Percentiles rank a stretch among this genome's conserved stretches.
phyloP scores from a whole-genome alignment of 2,329 filamentous ascomycete genomes.

The Calonectria naviculata region DNA sequence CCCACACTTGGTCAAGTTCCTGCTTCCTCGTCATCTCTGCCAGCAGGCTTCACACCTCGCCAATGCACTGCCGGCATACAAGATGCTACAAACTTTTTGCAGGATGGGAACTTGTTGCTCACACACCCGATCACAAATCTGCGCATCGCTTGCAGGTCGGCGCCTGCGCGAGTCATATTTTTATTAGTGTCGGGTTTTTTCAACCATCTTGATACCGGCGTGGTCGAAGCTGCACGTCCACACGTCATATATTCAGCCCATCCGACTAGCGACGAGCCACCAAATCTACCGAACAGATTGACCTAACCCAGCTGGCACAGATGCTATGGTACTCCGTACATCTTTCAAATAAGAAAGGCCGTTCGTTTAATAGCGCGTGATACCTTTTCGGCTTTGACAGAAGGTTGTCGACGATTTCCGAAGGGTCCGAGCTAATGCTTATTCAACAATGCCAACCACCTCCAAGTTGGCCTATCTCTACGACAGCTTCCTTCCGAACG shows the following conservation, averaged over 20 bases:
- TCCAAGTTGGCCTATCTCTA: constrained; percentile 21
- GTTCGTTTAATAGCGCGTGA: constrained; percentile 31
- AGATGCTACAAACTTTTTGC: constrained; percentile 19
- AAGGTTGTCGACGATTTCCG: constrained; percentile 30
- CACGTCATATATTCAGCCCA: constrained; percentile 26
- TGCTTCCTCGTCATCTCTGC: neutral
- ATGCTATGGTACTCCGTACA: constrained; percentile 4
- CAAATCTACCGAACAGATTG: constrained; percentile 28
- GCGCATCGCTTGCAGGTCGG: constrained; percentile 27
- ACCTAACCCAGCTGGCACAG: constrained; percentile 7
- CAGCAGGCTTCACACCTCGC: neutral
- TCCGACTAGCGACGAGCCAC: constrained; percentile 34
- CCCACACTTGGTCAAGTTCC: constrained; percentile 2
- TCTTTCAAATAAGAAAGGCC: constrained; percentile 5
- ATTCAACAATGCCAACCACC: constrained; percentile 19
- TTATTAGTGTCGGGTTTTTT: constrained; percentile 36
- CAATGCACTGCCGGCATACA: constrained; percentile 3
- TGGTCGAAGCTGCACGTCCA: constrained; percentile 19
- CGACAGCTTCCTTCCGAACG: neutral
- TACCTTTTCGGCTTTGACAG: constrained; percentile 28
- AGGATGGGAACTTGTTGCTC: constrained; percentile 3
- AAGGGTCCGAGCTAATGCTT: constrained; percentile 27
- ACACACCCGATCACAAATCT: constrained; percentile 22
- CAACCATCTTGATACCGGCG: constrained; percentile 31
- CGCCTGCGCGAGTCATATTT: constrained; percentile 39